Conservation (phyloP, 1,139 yeast genomes). For the Fermentozyma sake region DNA sequence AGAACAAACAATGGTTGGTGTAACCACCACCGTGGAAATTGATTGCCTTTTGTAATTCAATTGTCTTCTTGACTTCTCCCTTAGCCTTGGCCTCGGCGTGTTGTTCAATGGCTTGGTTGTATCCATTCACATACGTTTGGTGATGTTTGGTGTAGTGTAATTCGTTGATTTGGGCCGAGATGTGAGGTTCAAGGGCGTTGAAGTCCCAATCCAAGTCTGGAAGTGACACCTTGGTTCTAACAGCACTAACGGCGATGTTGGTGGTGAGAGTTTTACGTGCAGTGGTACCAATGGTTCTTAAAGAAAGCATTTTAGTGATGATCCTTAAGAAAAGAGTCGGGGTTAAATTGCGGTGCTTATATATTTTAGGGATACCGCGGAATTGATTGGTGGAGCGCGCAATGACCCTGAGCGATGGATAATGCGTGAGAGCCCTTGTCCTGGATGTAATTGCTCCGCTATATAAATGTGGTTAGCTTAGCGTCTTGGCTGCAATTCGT, state of each 20-base stretch:
- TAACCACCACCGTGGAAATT: slow-evolving; percentile 96
- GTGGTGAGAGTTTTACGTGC: slow-evolving; percentile 13
- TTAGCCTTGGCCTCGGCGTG: slow-evolving; percentile 63
- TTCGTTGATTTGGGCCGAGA: slow-evolving; percentile 87
- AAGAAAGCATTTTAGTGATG: slow-evolving; percentile 13
- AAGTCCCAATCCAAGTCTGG: slow-evolving; percentile 88
- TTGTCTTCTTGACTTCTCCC: slow-evolving; percentile 62
- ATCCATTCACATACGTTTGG: slow-evolving; percentile 89
- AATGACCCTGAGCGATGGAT: no score
- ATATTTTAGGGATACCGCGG: no score
- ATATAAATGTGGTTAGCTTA: no score
- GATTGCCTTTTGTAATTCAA: slow-evolving; percentile 73
- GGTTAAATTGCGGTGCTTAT: no score
- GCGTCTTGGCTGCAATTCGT: no score
- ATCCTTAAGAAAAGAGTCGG: no score
- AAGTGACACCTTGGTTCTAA: slow-evolving; percentile 66
- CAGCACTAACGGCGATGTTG: slow-evolving; percentile 20
- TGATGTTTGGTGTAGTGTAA: slow-evolving; percentile 91
- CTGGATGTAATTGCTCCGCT: no score
- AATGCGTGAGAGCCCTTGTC: no score
- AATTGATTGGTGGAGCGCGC: no score
- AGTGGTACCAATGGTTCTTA: slow-evolving; percentile 16
- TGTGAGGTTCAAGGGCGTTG: slow-evolving; percentile 85
- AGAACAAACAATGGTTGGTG: slow-evolving; percentile 80
- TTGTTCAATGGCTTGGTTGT: slow-evolving; percentile 78